Evolutionary conservation across 2,329 filamentous ascomycete species (phyloP).

Genomic region (Trichoderma semiorbis): DNA sequence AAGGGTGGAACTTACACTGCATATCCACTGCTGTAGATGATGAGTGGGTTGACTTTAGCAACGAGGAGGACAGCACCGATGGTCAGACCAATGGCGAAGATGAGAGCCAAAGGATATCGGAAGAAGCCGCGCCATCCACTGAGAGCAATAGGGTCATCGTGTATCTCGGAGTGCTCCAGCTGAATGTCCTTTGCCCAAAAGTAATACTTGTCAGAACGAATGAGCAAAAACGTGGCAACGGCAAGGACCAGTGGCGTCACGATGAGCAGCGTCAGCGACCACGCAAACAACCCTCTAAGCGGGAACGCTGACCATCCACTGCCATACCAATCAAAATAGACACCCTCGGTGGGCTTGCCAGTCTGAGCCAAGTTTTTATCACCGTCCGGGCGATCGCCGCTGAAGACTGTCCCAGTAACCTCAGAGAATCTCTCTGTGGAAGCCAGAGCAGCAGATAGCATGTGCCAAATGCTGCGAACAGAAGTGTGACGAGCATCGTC

Average conservation of each 20-base stretch:
- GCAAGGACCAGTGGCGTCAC: constrained; percentile 72
- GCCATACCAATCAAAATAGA: constrained; percentile 95
- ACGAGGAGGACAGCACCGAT: constrained; percentile 72
- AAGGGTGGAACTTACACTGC: constrained; percentile 51
- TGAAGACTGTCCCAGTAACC: constrained; percentile 64
- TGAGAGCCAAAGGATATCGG: constrained; percentile 74
- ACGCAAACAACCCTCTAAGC: constrained; percentile 80
- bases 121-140: constrained; percentile 80
- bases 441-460: constrained; percentile 79
- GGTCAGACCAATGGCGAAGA: constrained; percentile 63
- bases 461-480: constrained; percentile 77
- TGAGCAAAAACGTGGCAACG: constrained; percentile 64
- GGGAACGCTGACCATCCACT: constrained; percentile 72
- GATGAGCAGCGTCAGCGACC: constrained; percentile 79
- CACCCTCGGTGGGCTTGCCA: constrained; percentile 64
- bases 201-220: constrained; percentile 78
- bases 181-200: constrained; percentile 65
- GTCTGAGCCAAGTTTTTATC: constrained; percentile 61
- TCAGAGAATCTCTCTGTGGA: constrained; percentile 70
- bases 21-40: constrained; percentile 87
- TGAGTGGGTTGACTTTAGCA: constrained; percentile 80
- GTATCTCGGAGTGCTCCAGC: constrained; percentile 52
- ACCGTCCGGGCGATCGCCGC: constrained; percentile 52
- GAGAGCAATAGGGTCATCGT: constrained; percentile 59
- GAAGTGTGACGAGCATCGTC: constrained; percentile 81